Percentiles rank a stretch among this genome's conserved stretches.
Conservation (phyloP, 805 yeast genomes). For the Kluyveromyces dobzhanskii region DNA sequence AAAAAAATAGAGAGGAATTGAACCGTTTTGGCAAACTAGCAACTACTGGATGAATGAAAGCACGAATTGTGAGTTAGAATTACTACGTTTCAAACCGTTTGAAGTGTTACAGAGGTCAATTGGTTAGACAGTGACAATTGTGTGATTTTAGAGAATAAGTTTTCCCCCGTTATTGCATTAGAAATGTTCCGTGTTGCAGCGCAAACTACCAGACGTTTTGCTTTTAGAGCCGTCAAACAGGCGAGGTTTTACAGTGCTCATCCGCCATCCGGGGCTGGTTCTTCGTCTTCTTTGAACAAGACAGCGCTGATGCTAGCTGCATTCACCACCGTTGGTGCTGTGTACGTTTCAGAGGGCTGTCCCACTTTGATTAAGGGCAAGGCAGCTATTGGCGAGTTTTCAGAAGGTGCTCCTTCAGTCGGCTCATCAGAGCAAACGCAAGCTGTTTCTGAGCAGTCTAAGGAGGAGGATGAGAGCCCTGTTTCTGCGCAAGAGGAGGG, state of each 20-base stretch:
- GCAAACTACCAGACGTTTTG: slow-evolving; percentile 1
- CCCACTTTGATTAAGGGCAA: not conserved
- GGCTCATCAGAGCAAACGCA: not conserved
- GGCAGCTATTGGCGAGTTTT: not conserved
- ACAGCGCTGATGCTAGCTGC: slow-evolving; percentile 4
- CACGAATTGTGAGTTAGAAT: no score
- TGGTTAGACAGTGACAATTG: no score
- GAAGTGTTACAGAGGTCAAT: no score
- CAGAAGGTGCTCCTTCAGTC: not conserved
- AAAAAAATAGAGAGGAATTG: no score
- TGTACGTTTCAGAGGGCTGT: slow-evolving; percentile 1
- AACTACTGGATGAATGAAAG: no score
- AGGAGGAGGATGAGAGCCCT: not conserved
- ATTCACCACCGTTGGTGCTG: not conserved
- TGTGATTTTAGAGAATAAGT: no score
- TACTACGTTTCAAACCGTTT: no score
- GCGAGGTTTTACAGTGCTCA: not conserved
- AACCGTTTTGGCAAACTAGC: no score
- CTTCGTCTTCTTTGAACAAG: not conserved
- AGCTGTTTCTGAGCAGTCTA: not conserved
- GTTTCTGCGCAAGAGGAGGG: not conserved
- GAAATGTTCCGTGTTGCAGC: slow-evolving; percentile 1
- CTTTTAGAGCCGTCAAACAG: not conserved
- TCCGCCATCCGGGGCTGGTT: not conserved
- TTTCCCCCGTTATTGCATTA: no score